phyloP scores from a whole-genome alignment of 129 eudicot genomes.

The Tagetes patula region DNA sequence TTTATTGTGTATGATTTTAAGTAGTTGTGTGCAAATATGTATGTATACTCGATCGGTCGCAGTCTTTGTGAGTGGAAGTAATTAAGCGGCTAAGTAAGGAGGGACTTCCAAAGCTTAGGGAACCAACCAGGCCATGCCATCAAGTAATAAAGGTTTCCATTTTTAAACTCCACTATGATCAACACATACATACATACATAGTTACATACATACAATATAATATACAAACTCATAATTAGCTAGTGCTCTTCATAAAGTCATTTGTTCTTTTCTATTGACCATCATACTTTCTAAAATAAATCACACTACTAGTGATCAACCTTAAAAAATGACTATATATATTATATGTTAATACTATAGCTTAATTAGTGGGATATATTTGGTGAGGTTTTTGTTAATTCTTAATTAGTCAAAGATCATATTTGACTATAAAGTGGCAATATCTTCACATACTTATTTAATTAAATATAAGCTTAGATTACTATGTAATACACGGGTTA shows the following conservation, averaged over 20 bases:
- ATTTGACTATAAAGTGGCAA: constrained; percentile 20
- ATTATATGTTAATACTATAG: neutral
- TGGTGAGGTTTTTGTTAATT: neutral
- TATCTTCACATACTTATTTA: constrained; percentile 4
- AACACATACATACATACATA: constrained; percentile 21
- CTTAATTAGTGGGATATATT: constrained; percentile 8
- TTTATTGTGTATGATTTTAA: too few relatives aligned
- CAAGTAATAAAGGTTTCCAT: constrained; percentile 22
- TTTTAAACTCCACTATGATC: constrained; percentile 30
- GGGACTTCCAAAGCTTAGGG: constrained; percentile 58
- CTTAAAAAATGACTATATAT: constrained; percentile 13
- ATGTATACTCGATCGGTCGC: too few relatives aligned
- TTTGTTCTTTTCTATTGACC: constrained; percentile 34
- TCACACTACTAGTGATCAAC: constrained; percentile 36
- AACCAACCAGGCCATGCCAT: constrained; percentile 47
- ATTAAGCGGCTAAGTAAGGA: neutral
- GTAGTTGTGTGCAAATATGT: too few relatives aligned
- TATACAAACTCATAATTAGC: constrained; percentile 25
- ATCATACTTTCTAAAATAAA: constrained; percentile 16
- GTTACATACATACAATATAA: constrained; percentile 17
- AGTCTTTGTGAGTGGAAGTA: too few relatives aligned
- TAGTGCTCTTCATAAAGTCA: constrained; percentile 22
- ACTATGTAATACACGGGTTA: too few relatives aligned
- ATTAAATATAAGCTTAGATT: neutral
- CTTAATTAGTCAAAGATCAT: constrained; percentile 20